phyloP scores from a whole-genome alignment of 306 rosid genomes.

The Citrullus amarus region DNA sequence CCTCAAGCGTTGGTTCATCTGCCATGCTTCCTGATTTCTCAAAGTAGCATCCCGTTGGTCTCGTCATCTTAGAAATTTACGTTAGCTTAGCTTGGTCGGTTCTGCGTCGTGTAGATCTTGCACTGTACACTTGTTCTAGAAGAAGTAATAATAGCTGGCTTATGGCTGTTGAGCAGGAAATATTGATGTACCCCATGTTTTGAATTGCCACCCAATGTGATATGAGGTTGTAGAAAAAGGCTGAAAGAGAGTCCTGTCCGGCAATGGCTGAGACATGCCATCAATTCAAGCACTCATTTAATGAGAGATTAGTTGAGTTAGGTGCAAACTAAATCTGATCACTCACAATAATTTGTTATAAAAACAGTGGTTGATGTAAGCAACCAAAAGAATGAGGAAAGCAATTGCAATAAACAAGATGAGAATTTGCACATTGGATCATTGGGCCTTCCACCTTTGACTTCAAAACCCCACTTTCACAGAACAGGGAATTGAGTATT shows the following conservation, averaged over 20 bases:
- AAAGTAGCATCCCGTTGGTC: background rate
- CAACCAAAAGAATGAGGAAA: background rate
- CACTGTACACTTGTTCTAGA: background rate
- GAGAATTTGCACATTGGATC: background rate
- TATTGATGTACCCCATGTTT: background rate
- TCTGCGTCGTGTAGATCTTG: background rate
- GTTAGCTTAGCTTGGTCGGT: background rate
- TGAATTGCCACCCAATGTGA: background rate
- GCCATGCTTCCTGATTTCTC: slow-evolving; percentile 17
- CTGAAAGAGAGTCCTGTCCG: background rate
- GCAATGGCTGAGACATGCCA: background rate
- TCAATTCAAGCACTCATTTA: background rate
- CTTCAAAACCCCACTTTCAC: background rate
- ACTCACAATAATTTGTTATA: background rate
- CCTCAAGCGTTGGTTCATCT: slow-evolving; percentile 15
- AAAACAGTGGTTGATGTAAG: background rate
- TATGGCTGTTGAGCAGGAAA: background rate
- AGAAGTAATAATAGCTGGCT: background rate
- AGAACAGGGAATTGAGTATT: background rate
- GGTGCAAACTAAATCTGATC: background rate
- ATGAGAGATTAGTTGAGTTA: background rate
- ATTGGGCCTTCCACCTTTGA: background rate
- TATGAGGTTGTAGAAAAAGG: background rate
- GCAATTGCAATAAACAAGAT: background rate
- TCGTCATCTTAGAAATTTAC: background rate